These are phyloP conservation scores for Penicillium palitans DNA, from an alignment of 2,329 filamentous ascomycete genomes.

Conservation along the genomic window DNA sequence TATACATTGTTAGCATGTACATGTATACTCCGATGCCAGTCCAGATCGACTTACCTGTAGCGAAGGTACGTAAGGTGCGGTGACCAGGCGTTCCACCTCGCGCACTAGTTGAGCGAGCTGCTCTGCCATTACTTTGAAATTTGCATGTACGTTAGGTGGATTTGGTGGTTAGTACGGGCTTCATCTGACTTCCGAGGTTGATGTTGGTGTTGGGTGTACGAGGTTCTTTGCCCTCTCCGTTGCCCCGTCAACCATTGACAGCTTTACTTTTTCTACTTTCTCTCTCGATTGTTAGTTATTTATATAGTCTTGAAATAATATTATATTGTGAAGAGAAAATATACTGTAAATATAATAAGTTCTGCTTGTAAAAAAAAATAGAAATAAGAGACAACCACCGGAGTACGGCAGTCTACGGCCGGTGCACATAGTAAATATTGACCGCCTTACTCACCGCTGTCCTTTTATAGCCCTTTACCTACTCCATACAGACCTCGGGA, in stretches of 20 bases:
- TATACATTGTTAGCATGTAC: slow-evolving; percentile 8
- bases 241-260: slow-evolving; percentile 6
- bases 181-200: neutral
- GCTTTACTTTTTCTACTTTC: neutral
- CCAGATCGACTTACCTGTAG: slow-evolving; percentile 45
- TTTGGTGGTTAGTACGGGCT: neutral
- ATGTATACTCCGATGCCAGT: slow-evolving; percentile 8
- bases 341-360: neutral
- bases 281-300: neutral
- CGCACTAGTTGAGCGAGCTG: slow-evolving; percentile 30
- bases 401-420: neutral
- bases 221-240: slow-evolving; percentile 1
- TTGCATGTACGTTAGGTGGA: neutral
- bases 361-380: neutral
- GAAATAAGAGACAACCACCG: neutral
- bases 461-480: no score
- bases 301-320: neutral
- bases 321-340: no score
- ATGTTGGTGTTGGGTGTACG: neutral
- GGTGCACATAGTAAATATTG: neutral
- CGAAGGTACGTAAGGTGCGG: slow-evolving; percentile 52
- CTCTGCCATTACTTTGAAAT: slow-evolving; percentile 28
- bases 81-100: slow-evolving; percentile 51
- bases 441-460: neutral
- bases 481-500: no score